These are phyloP conservation scores for Arthrinium puccinioides DNA, from an alignment of 2,329 filamentous ascomycete species.

Conservation along the genomic window DNA sequence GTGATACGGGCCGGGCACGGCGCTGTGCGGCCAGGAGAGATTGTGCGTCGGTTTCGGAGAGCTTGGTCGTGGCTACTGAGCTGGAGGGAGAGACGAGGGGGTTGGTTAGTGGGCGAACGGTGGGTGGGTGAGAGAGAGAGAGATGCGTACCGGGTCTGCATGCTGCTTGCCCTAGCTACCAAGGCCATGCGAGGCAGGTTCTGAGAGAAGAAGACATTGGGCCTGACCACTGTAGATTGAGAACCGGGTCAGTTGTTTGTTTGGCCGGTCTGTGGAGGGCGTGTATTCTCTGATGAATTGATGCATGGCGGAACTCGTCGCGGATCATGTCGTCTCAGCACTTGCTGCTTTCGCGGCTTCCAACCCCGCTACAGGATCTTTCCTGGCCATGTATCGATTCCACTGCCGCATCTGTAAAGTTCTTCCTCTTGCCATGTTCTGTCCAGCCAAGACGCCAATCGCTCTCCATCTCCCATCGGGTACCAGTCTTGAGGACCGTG, in stretches of 20 bases:
- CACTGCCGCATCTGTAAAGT: neutral
- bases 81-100: constrained; percentile 22
- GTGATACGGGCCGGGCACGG: constrained; percentile 70
- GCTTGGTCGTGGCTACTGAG: constrained; percentile 47
- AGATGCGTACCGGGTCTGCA: constrained; percentile 38
- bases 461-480: constrained; percentile 2
- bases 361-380: neutral
- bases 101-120: neutral
- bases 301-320: neutral
- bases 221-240: constrained; percentile 27
- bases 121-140: neutral
- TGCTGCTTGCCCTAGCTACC: constrained; percentile 31
- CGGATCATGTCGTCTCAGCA: too few species aligned
- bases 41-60: constrained; percentile 45
- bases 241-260: constrained; percentile 5
- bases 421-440: too few species aligned
- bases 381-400: neutral
- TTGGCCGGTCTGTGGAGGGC: neutral
- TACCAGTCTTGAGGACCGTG: neutral
- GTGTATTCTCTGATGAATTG: neutral
- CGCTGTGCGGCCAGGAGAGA: constrained; percentile 76
- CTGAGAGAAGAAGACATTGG: constrained; percentile 38
- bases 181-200: constrained; percentile 39
- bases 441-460: neutral
- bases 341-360: neutral